phyloP scores from a whole-genome alignment of 805 yeast genomes.

The Brettanomyces sp. region DNA sequence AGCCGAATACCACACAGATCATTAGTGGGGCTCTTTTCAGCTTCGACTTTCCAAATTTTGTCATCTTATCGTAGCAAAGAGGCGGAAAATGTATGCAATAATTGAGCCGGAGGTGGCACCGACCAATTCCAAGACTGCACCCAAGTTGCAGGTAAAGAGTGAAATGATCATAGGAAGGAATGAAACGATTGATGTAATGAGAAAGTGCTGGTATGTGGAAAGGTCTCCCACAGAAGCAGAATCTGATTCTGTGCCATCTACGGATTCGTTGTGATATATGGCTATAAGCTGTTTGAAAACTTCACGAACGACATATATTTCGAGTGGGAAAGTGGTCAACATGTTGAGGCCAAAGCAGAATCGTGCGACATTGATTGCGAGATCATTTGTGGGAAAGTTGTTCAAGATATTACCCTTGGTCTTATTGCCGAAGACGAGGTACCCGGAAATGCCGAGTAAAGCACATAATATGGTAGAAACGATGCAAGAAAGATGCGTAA shows the following conservation, averaged over 20 bases:
- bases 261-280: constrained; percentile 3
- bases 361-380: constrained; percentile 75
- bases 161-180: constrained; percentile 67
- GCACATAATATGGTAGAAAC: constrained; percentile 75
- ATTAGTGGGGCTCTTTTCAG: constrained; percentile 47
- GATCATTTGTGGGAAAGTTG: constrained; percentile 71
- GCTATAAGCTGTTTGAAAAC: constrained; percentile 59
- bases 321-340: constrained; percentile 88
- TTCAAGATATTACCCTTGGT: constrained; percentile 85
- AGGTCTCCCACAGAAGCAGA: constrained; percentile 13
- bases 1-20: constrained; percentile 61
- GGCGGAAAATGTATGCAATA: constrained; percentile 89
- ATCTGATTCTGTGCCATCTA: constrained; percentile 1
- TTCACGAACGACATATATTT: constrained; percentile 82
- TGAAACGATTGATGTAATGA: constrained; percentile 58
- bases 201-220: constrained; percentile 41
- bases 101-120: constrained; percentile 91
- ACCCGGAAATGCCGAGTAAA: constrained; percentile 72
- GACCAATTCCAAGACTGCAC: constrained; percentile 79
- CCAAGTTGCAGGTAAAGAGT: constrained; percentile 75
- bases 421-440: constrained; percentile 59
- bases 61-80: constrained; percentile 62
- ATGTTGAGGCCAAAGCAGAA: constrained; percentile 86
- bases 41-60: constrained; percentile 32
- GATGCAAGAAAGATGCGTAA: constrained; percentile 78